Percentiles rank a stretch among this genome's conserved stretches.
phyloP scores from a whole-genome alignment of 2,329 filamentous ascomycete genomes.

The Diaporthe longicolla region DNA sequence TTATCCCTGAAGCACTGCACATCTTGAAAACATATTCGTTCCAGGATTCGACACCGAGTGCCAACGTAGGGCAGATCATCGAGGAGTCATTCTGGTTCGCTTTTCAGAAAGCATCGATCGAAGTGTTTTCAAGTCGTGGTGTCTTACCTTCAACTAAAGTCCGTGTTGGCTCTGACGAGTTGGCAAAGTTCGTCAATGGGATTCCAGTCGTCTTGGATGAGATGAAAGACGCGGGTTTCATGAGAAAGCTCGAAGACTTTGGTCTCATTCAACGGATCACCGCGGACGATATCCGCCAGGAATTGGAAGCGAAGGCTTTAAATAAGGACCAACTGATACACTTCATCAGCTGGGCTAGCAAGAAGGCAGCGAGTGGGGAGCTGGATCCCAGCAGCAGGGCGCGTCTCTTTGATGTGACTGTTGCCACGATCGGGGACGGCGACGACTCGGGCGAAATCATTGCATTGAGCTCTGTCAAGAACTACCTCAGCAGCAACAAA shows the following conservation, averaged over 20 bases:
- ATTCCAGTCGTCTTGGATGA: constrained; percentile 89
- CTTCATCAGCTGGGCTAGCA: constrained; percentile 87
- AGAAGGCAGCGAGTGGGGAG: constrained; percentile 78
- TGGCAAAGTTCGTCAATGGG: constrained; percentile 83
- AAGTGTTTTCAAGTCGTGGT: constrained; percentile 89
- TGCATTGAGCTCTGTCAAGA: constrained; percentile 80
- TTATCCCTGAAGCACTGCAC: constrained; percentile 85
- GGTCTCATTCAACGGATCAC: constrained; percentile 91
- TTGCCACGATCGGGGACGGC: constrained; percentile 76
- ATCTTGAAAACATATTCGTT: constrained; percentile 91
- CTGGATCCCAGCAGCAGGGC: constrained; percentile 78
- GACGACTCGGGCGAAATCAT: constrained; percentile 77
- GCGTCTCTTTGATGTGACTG: constrained; percentile 82
- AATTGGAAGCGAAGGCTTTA: constrained; percentile 86
- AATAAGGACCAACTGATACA: constrained; percentile 82
- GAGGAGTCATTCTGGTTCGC: constrained; percentile 98
- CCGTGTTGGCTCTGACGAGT: constrained; percentile 78
- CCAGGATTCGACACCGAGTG: constrained; percentile 89
- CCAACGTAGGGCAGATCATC: constrained; percentile 85
- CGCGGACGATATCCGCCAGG: constrained; percentile 85
- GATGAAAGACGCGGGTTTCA: constrained; percentile 80
- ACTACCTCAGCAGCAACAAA: constrained; percentile 81
- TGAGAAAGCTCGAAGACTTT: constrained; percentile 85
- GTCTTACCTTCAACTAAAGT: constrained; percentile 88
- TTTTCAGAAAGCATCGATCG: constrained; percentile 84